Evolutionary conservation across 352 stramenopile genomes (phyloP).

Genomic region (Globisporangium lucens): DNA sequence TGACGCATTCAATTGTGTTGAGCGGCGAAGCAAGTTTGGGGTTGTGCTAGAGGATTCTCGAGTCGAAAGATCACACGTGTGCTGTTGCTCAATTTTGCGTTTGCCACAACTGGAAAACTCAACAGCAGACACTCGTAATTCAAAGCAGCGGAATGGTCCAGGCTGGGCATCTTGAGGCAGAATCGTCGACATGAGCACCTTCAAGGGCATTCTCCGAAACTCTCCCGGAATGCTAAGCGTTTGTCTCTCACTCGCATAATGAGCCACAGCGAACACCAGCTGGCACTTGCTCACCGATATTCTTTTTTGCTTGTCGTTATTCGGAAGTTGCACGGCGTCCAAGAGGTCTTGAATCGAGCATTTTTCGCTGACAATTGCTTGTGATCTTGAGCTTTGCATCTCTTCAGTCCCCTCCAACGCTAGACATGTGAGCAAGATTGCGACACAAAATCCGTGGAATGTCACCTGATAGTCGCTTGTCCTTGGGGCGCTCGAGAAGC

Average conservation of each 20-base stretch:
- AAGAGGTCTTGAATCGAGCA: constrained; percentile 20
- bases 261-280: background rate
- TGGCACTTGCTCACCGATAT: constrained; percentile 14
- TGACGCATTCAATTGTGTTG: constrained; percentile 15
- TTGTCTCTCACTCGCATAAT: background rate
- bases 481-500: background rate
- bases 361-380: constrained; percentile 12
- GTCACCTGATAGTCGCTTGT: constrained; percentile 1
- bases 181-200: constrained; percentile 13
- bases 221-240: constrained; percentile 10
- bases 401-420: background rate
- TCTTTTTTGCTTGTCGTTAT: background rate
- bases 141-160: background rate
- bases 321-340: constrained; percentile 11
- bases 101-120: background rate
- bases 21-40: constrained; percentile 9
- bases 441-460: constrained; percentile 8
- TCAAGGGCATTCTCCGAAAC: constrained; percentile 8
- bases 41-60: background rate
- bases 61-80: background rate
- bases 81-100: background rate
- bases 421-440: constrained; percentile 3
- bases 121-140: constrained; percentile 1
- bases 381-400: background rate
- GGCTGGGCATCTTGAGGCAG: background rate